Evolutionary conservation across 1,139 yeast genomes (phyloP).

Genomic region (Candida freyschussii): DNA sequence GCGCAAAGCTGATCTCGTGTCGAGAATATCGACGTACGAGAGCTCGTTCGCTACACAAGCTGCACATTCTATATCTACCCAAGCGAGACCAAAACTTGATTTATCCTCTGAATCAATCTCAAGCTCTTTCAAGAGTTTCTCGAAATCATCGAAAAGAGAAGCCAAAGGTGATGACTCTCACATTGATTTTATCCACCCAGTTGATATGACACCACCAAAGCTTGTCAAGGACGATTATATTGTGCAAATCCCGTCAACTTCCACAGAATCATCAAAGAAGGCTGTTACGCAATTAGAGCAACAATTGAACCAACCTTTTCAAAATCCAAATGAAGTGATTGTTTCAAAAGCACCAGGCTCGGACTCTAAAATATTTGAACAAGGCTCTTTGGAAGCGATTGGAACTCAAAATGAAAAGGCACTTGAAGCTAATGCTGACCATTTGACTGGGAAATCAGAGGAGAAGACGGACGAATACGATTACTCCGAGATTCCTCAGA

Average conservation of each 20-base stretch:
- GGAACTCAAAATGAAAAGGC: slow-evolving; percentile 16
- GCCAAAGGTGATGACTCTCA: slow-evolving; percentile 26
- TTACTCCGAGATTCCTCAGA: slow-evolving; percentile 11
- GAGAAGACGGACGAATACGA: slow-evolving; percentile 21
- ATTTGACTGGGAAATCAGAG: slow-evolving; percentile 6
- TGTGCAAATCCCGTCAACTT: slow-evolving; percentile 50
- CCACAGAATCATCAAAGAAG: slow-evolving; percentile 46
- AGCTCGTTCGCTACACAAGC: slow-evolving; percentile 18
- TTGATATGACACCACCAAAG: slow-evolving; percentile 18
- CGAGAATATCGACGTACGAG: slow-evolving; percentile 38
- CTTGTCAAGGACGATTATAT: slow-evolving; percentile 43
- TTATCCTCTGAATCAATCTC: not conserved
- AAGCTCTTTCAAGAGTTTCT: slow-evolving; percentile 14
- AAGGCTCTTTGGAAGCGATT: slow-evolving; percentile 14
- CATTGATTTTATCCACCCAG: slow-evolving; percentile 26
- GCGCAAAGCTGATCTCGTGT: slow-evolving; percentile 47
- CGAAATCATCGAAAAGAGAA: slow-evolving; percentile 8
- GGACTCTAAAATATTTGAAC: slow-evolving; percentile 20
- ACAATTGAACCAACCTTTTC: slow-evolving; percentile 20
- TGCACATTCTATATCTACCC: slow-evolving; percentile 13
- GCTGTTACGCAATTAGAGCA: slow-evolving; percentile 34
- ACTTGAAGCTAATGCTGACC: slow-evolving; percentile 5
- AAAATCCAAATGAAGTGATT: slow-evolving; percentile 16
- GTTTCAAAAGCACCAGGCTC: slow-evolving; percentile 24
- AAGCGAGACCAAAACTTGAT: slow-evolving; percentile 10